Base-by-base conservation (phyloP, 768 basidiomycete genomes). In the Boletus rex-veris region DNA sequence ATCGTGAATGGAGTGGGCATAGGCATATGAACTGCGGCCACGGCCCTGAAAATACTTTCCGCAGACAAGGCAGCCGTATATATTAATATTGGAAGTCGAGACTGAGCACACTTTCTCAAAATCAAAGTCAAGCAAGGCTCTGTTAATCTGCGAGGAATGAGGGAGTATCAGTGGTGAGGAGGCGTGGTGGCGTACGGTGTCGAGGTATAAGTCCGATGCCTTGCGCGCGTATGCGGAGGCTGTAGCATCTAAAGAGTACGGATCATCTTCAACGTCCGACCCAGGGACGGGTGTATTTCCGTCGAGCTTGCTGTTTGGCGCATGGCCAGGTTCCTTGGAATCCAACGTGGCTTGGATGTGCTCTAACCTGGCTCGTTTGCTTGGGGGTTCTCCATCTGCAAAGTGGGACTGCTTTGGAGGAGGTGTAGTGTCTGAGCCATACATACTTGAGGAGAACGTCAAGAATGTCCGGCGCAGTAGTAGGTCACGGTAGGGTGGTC, bases 71-170 rank as follows among this genome's bases (percentile, higher is more conserved):
- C 97, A 99, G 33, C 92, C 93, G 66, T 99, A 99, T 58, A 89
- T 90, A 73, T 99, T 97, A 79, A 97, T 94, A 73, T 98, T 96
- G 39, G 91, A 90, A 50, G 92, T 79, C 35, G 92, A 97, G 48
- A 98, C 92, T 9, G 96, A 98, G 78, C 97, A 99, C 26, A 98
- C 83, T 78, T 96, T 94, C 75, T 99, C 97, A 64, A 99, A 99
- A 74, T 99, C 97, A 73, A 99, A 99, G 72, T 99, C 97, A 53
- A 99, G 83, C 42, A 84, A 78, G 44, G 81, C 83, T 57, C 97
- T 82, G 70, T 97, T 93, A 59, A 98, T 90, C 95, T 98, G 66
- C 53, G 59, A 57, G 50, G 37, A 53, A 51, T 68, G 57, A 68
- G 61, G 45, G 56, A 28, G 35, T 48, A 39, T 53, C 49, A 45